Evolutionary conservation across 768 basidiomycete genomes (phyloP).

Genomic region (Kondoa subrosea): DNA sequence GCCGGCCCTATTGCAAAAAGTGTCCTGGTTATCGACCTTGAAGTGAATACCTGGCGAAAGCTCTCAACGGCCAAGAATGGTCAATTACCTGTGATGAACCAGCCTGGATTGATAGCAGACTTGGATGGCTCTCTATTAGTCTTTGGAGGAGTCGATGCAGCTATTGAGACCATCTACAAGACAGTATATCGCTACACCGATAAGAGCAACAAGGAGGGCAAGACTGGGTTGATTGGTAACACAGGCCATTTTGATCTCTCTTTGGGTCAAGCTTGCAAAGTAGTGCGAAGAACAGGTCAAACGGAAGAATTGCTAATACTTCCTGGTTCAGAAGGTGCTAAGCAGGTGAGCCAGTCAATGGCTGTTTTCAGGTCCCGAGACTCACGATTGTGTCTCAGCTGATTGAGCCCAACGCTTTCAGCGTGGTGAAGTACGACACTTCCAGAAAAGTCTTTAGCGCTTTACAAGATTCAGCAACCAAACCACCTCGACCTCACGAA

Average conservation of each 20-base stretch:
- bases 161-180: neutral
- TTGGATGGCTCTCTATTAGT: neutral
- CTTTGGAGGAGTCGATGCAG: neutral
- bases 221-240: neutral
- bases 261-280: neutral
- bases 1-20: no score
- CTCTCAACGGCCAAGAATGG: neutral
- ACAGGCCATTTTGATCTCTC: neutral
- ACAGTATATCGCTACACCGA: neutral
- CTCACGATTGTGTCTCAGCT: neutral
- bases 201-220: neutral
- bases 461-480: neutral
- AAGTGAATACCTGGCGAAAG: neutral
- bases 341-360: neutral
- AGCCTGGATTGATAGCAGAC: neutral
- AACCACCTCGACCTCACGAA: neutral
- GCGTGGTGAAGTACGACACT: neutral
- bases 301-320: neutral
- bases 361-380: neutral
- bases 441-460: neutral
- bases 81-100: neutral
- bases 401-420: neutral
- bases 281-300: neutral
- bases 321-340: neutral
- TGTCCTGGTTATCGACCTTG: no score